These are phyloP conservation scores for Crithidia sp. DNA, from an alignment of 208 protist genomes.

Conservation along the genomic window DNA sequence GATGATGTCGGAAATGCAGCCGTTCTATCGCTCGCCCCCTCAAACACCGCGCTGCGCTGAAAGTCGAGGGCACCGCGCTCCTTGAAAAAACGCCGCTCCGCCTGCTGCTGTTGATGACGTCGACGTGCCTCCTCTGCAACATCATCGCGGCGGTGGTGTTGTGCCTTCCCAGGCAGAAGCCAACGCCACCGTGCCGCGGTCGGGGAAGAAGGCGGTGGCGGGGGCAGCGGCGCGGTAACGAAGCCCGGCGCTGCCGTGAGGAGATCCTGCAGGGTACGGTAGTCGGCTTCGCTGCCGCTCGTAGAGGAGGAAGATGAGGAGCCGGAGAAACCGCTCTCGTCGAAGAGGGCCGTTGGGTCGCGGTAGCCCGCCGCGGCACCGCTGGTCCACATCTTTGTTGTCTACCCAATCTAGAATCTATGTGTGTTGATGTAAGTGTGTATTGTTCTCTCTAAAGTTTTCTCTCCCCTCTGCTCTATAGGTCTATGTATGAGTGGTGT, in stretches of 20 bases:
- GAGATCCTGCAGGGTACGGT: background rate
- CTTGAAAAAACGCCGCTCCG: conserved; percentile 11
- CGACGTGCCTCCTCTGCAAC: background rate
- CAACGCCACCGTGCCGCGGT: background rate
- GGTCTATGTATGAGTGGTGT: no score
- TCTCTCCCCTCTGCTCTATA: no score
- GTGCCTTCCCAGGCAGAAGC: background rate
- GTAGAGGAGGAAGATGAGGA: background rate
- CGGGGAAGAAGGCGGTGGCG: background rate
- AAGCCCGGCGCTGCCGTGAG: background rate
- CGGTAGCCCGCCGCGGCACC: conserved; percentile 19
- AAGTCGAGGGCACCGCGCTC: conserved; percentile 26
- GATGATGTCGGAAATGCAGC: background rate
- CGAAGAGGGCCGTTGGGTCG: conserved; percentile 27
- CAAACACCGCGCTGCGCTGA: conserved; percentile 14
- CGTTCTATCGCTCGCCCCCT: background rate
- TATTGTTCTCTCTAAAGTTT: no score
- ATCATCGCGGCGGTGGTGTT: background rate
- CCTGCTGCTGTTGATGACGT: conserved; percentile 16
- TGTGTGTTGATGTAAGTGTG: background rate
- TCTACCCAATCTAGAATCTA: background rate
- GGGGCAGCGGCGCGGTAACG: background rate
- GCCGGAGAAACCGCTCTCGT: conserved; percentile 12
- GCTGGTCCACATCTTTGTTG: background rate
- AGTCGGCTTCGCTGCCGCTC: conserved; percentile 11